Conservation (phyloP, 768 basidiomycete genomes). For the Xerocomus potaroensis region DNA sequence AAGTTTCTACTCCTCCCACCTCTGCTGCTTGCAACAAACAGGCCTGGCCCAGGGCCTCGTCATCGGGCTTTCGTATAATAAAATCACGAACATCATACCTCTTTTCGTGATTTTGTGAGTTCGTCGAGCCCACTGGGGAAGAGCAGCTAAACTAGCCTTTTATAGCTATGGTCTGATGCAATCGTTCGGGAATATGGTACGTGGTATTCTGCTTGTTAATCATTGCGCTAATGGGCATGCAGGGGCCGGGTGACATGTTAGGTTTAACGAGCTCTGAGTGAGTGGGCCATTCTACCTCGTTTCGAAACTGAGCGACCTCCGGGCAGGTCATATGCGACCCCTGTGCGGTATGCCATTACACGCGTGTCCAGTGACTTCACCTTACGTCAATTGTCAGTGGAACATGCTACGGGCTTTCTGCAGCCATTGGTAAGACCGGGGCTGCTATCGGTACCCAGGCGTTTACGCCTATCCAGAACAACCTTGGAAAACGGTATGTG, state of each 20-base stretch:
- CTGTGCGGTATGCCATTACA: slow-evolving; percentile 43
- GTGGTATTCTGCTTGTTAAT: slow-evolving; percentile 7
- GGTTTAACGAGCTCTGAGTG: slow-evolving; percentile 64
- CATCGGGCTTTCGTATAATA: slow-evolving; percentile 58
- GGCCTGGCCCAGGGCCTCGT: slow-evolving; percentile 37
- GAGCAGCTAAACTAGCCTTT: neutral
- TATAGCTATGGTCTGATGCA: slow-evolving; percentile 68
- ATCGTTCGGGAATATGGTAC: slow-evolving; percentile 62
- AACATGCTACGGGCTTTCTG: slow-evolving; percentile 66
- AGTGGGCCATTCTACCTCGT: slow-evolving; percentile 22
- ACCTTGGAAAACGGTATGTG: slow-evolving; percentile 59
- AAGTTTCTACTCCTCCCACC: slow-evolving; percentile 8
- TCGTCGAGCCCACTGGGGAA: neutral
- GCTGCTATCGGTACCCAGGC: slow-evolving; percentile 70
- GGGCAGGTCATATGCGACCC: slow-evolving; percentile 55
- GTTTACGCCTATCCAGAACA: slow-evolving; percentile 63
- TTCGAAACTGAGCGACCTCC: slow-evolving; percentile 3
- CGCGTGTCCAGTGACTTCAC: neutral
- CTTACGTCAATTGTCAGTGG: slow-evolving; percentile 37
- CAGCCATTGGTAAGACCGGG: slow-evolving; percentile 66
- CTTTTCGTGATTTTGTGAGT: slow-evolving; percentile 66
- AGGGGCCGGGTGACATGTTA: slow-evolving; percentile 73
- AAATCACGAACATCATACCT: slow-evolving; percentile 56
- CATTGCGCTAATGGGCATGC: slow-evolving; percentile 8
- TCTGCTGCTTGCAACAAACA: neutral